Base-by-base conservation (phyloP, 352 stramenopile species). In the Albugo laibachii region DNA sequence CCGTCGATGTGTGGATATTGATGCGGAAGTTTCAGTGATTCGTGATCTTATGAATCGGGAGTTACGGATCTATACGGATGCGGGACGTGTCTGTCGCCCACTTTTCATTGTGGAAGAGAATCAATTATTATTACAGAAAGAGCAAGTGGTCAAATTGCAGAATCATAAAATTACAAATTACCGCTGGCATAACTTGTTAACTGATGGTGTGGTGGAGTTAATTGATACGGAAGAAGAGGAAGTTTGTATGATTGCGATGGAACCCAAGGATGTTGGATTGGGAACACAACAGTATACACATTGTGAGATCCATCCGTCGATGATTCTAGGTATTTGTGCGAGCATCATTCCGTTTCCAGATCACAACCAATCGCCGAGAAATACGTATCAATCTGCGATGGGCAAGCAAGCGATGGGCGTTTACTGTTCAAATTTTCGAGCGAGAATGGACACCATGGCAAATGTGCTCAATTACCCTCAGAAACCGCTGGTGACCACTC, bases 301-400 rank as follows among this genome's bases (percentile, higher is more conserved):
- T 61, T 99, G 94, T 52, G 96, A 99, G 69, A 99, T 99, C 54
- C 94, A 99, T 62, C 96, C 96, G 38, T 96, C 80, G 21, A 99
- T 99, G 92, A 99, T 99, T 61, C 68, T 99, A 5, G 96, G 96
- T 43, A 96, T 99, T 52, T 99, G 93, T 65, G 95, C 95, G 31
- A 97, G 87, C 52, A 99, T 99, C 62, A 99, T 99, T 80, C 96
- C 96, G 15, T 99, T 99, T 76, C 95, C 96, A 0, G 94, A 99
- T 72, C 96, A 99, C 81, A 99, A 99, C 65, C 96, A 99, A 70
- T 98, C 86, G 65, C 96, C 96, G 45, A 89, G 96, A 89, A 99
- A 99, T 75, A 99, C 95, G 27, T 99, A 99, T 61, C 95, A 99
- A 67, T 95, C 80, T 58, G 94, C 95, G 54, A 99, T 99, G 96